Evolutionary conservation across 2,329 filamentous ascomycete species (phyloP), one percentile per base, ranked within the genome.

Genomic region (Verruconis gallopava): DNA sequence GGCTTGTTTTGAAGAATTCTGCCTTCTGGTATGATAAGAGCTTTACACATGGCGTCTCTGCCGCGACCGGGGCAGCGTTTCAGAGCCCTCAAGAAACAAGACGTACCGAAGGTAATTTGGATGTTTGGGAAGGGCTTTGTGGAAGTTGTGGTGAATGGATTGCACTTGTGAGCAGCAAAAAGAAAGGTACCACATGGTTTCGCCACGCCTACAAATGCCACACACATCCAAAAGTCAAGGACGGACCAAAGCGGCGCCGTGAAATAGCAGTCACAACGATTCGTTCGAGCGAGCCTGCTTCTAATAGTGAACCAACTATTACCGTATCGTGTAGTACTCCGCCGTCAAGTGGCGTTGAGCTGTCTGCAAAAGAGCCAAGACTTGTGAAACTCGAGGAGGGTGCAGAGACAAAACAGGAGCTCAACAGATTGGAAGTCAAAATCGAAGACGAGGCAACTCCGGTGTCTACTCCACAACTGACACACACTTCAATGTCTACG

Each of bases 21-120:
- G 85, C 85, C 4, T 93, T 85, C 59, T 93, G 85, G 85, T 93
- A 93, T 60, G 85, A 93, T 65, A 89, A 91, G 67, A 84, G 80
- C 44, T 93, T 91, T 58, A 85, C 81, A 2, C 85, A 93, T 55
- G 85, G 85, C 38, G 85, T 93, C 57, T 85, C 81, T 55, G 84
- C 82, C 20, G 79, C 81, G 3, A 89, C 84, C 0, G 84, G 85
- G 18, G 78, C 72, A 48, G 75, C 79, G 3, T 89, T 91, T 63
- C 77, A 84, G 55, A 77, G 43, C 6, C 43, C 38, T 11, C 38
- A 43, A 34, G 40, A 45, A 75, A 81, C 47, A 73, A 85, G 53
- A 83, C 77, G 17, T 69, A 82, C 83, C 66, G 81, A 86, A 55
- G 79, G 81, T 30, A 88, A 85, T 53, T 76, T 82, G 3, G 82